These are phyloP conservation scores for Lenwebbia sp. DNA, from an alignment of 345 rosid species.

Conservation along the genomic window DNA sequence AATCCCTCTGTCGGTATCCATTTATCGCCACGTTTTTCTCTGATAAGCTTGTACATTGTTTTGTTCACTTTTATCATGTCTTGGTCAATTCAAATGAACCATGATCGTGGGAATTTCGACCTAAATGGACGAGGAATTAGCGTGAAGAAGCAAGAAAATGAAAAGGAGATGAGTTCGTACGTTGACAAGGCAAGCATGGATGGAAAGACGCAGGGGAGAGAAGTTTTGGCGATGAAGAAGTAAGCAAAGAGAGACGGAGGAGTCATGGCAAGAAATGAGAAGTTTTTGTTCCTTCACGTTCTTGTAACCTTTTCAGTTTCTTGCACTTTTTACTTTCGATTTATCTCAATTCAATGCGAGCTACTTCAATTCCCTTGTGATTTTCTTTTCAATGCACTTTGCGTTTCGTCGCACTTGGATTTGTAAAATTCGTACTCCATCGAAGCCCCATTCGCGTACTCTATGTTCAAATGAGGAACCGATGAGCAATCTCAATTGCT, in stretches of 20 bases:
- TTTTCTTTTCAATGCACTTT: no score
- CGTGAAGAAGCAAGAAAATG: neutral
- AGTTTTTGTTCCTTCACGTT: neutral
- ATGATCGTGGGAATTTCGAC: neutral
- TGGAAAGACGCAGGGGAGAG: neutral
- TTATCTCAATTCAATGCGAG: neutral
- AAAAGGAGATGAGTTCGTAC: neutral
- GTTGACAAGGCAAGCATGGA: neutral
- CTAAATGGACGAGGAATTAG: neutral
- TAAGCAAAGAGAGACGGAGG: neutral
- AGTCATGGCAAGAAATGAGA: neutral
- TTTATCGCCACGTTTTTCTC: neutral
- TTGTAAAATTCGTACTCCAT: no score
- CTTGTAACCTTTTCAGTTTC: neutral
- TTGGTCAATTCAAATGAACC: neutral
- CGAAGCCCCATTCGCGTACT: no score
- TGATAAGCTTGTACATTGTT: rapidly evolving
- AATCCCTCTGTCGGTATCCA: neutral
- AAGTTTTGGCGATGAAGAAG: neutral
- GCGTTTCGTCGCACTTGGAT: no score
- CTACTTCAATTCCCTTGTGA: no score
- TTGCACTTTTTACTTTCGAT: neutral
- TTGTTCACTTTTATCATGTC: neutral
- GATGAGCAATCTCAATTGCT: no score
- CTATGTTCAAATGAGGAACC: no score